Conservation (phyloP, 106 monocot species). For the Iris macrosiphon region DNA sequence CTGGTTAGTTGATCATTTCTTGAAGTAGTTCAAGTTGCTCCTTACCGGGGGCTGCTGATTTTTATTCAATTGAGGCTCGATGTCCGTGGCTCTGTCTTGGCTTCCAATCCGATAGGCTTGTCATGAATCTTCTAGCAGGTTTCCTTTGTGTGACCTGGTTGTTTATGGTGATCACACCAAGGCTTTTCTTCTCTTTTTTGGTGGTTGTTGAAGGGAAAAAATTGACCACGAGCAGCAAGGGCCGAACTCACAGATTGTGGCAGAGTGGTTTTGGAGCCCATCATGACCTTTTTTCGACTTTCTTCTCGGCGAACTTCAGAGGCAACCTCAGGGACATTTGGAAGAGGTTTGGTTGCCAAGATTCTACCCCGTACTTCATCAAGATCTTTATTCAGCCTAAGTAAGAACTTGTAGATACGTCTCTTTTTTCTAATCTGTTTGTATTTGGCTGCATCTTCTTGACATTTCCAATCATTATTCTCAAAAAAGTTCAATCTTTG, state of each 20-base stretch:
- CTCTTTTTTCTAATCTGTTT: too few relatives aligned
- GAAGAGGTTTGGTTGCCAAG: not conserved
- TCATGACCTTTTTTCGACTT: not conserved
- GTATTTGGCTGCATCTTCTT: too few relatives aligned
- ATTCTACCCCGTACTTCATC: not conserved
- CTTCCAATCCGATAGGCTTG: too few relatives aligned
- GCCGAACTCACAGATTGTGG: not conserved
- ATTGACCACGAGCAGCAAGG: too few relatives aligned
- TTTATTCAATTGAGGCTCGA: not conserved
- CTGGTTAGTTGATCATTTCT: not conserved
- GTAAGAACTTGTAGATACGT: not conserved
- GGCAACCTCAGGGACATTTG: not conserved
- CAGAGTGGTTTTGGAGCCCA: not conserved
- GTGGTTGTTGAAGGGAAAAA: too few relatives aligned
- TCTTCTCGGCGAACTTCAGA: not conserved
- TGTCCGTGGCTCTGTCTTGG: too few relatives aligned
- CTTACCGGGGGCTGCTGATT: not conserved
- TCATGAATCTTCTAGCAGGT: not conserved
- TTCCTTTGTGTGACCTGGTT: not conserved
- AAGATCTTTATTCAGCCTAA: not conserved
- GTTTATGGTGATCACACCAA: not conserved
- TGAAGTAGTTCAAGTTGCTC: constrained; percentile 1
- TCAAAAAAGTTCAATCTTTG: not conserved
- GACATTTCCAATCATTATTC: too few relatives aligned
- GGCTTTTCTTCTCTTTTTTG: not conserved